Base-by-base conservation (phyloP, 345 rosid species). In the Melaleuca alternifolia region DNA sequence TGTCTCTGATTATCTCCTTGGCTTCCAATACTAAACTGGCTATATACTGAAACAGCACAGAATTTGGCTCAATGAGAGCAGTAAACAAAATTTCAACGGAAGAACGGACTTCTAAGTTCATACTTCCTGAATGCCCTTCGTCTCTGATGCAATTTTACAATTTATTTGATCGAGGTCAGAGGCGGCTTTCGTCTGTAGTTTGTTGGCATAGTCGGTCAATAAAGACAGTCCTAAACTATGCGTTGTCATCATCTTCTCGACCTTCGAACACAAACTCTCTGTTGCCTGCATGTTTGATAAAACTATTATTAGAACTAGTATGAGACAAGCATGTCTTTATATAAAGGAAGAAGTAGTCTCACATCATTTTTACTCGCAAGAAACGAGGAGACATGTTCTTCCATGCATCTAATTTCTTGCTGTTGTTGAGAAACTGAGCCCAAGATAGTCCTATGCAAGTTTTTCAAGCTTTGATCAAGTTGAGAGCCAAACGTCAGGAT, bases 371-470 rank as follows among this genome's bases (percentile, higher is more conserved):
- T 97, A 83, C 91, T 89, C 33, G 97, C 97, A 84, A 97, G 91
- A 91, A 91, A 93, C 28, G 93, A 92, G 71, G 90, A 89, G 41
- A 87, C 82, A 85, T 94, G 94, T 76, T 97, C 99, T 90, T 97
- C 98, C 95, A 95, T 91, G 91, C 92, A 89, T 92, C 96, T 93
- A 65, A 97, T 85, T 71, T 94, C 95, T 83, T 97, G 94, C 87
- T 95, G 97, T 88, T 96, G 99, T 88, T 95, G 95, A 92, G 94
- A 93, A 89, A 96, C 92, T 83, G 97, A 97, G 16, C 95, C 94
- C 33, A 97, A 87, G 79, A 96, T 92, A 86, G 92, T 91, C 84
- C 89, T 93, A 88, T 94, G 99, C 89, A 96, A 79, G 86, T 91
- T 92, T 87, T 92, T 94, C 87, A 97, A 92, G 87, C 91, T 92